Base-by-base conservation (phyloP, 345 rosid species). In the Citrus mangshanensis region DNA sequence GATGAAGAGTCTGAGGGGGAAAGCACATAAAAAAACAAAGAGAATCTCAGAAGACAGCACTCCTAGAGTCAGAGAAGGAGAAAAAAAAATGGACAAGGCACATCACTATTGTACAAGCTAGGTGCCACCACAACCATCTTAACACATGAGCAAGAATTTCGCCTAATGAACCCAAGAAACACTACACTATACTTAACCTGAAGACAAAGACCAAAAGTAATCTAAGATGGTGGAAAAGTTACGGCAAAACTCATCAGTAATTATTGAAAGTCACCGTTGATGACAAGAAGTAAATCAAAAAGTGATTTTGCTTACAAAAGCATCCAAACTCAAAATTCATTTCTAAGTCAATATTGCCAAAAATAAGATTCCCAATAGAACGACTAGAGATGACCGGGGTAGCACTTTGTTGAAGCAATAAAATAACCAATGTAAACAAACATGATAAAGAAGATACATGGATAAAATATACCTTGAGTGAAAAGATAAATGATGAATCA, bases 401-500 rank as follows among this genome's bases (percentile, higher is more conserved):
- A 58, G 34, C 30, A 61, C 30, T 62, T 66, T 38, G 19, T 27
- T 56, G 38, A 70, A 65, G 58, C 69, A 61, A 51, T 6, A 69
- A 70, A 55, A 32, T 19, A 54, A 22, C 67, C 55, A 13, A 35
- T 25, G 13, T 62, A 25, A 59, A 70, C 55, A 67, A 74, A 58
- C 60, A 65, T 40, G 32, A 61, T 58, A 63, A 42, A 81, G 75
- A 73, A 74, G 72, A 62, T 34, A 69, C 55, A 74, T 56, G 77
- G 30, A 46, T 21, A 71, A 72, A 81, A 68, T 68, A 68, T 84
- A 91, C 99, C 97, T 92, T 96, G 69, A 92, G 90, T 42, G 97
- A 92, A 86, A 92, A 96, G 82, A 90, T 84, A 86, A 96, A 96
- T 42, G 98, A 83, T 51, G 85, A 86, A 84, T 94, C 97, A 79